Evolutionary conservation across 1,284 basidiomycete genomes (phyloP).

Genomic region (Entoloma clypeatum): DNA sequence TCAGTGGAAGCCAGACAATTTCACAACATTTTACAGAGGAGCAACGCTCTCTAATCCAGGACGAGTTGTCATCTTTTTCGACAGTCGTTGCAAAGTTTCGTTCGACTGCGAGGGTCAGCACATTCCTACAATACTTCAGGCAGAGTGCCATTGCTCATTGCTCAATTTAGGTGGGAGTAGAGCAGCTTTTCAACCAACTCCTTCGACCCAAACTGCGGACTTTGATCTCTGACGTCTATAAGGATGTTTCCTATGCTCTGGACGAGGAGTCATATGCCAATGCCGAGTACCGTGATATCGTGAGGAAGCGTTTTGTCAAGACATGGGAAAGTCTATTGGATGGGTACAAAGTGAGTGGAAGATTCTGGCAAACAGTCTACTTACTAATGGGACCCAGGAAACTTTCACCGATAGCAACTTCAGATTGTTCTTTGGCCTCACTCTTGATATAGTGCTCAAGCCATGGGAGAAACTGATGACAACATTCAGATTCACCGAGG

Average conservation of each 20-base stretch:
- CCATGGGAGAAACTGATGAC: slow-evolving; percentile 92
- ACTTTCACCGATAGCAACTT: slow-evolving; percentile 87
- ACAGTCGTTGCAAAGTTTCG: slow-evolving; percentile 62
- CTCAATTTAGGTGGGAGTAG: slow-evolving; percentile 68
- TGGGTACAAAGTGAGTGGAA: slow-evolving; percentile 84
- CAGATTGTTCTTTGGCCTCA: slow-evolving; percentile 78
- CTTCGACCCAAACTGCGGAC: slow-evolving; percentile 82
- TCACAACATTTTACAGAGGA: slow-evolving; percentile 65
- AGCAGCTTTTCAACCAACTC: slow-evolving; percentile 92
- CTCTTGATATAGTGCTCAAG: slow-evolving; percentile 81
- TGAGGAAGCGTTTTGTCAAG: slow-evolving; percentile 86
- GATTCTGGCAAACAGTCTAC: no score
- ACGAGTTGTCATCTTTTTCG: slow-evolving; percentile 47
- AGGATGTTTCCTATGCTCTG: slow-evolving; percentile 82
- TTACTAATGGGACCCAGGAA: slow-evolving; percentile 54
- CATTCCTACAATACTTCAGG: slow-evolving; percentile 8
- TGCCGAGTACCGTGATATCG: slow-evolving; percentile 82
- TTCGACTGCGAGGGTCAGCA: slow-evolving; percentile 63
- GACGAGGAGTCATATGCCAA: slow-evolving; percentile 85
- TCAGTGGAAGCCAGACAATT: slow-evolving; percentile 54
- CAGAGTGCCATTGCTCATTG: slow-evolving; percentile 3
- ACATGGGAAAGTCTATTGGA: slow-evolving; percentile 83
- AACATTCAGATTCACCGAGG: slow-evolving; percentile 86
- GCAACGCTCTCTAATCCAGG: slow-evolving; percentile 51
- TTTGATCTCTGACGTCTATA: slow-evolving; percentile 84